These are phyloP conservation scores for Penicillium fuscoglaucum DNA, from an alignment of 2,329 filamentous ascomycete genomes.

Conservation along the genomic window DNA sequence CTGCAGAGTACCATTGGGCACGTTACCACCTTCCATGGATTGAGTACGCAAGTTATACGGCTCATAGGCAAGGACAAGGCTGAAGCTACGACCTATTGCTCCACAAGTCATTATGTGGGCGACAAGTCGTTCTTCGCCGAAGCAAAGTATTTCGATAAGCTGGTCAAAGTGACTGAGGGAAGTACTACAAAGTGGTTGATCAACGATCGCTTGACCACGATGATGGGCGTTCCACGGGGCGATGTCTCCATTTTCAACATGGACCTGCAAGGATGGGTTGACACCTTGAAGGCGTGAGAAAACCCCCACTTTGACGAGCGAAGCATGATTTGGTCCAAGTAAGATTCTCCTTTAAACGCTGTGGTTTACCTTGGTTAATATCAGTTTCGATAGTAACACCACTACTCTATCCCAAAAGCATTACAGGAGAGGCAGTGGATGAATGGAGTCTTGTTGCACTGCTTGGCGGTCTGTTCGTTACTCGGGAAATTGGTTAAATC, in stretches of 20 bases:
- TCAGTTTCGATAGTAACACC: neutral
- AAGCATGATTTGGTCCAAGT: neutral
- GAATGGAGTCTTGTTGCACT: neutral
- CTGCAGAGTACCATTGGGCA: neutral
- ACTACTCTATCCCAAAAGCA: neutral
- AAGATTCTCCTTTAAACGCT: neutral
- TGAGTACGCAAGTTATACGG: neutral
- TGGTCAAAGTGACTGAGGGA: neutral
- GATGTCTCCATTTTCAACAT: conserved; percentile 1
- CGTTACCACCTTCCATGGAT: neutral
- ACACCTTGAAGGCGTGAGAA: neutral
- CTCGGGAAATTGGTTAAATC: no score
- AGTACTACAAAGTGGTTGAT: neutral
- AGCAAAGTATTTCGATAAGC: neutral
- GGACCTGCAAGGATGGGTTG: neutral
- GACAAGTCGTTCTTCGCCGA: neutral
- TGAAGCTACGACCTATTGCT: neutral
- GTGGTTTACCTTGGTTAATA: neutral
- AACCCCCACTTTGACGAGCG: neutral
- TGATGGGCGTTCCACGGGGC: neutral
- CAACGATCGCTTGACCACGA: neutral
- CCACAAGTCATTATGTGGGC: neutral
- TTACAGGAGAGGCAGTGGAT: neutral
- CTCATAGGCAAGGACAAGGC: neutral
- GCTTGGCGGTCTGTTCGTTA: no score